These are phyloP conservation scores for Cladobotryum mycophilum DNA, from an alignment of 2,329 filamentous ascomycete genomes.

Conservation along the genomic window DNA sequence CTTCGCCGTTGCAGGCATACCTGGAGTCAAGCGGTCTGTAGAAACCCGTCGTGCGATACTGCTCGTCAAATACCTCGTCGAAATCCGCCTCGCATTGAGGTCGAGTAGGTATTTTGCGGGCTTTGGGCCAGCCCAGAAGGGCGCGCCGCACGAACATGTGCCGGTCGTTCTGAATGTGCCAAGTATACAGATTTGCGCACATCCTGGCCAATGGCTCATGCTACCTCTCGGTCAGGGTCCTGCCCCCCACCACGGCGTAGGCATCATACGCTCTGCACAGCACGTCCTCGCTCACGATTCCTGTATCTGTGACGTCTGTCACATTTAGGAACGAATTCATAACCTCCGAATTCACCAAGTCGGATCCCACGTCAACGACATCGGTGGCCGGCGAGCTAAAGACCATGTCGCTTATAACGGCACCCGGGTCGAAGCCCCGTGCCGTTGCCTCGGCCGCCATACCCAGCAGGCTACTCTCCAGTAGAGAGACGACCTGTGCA, in stretches of 20 bases:
- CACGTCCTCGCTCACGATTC: conserved; percentile 16
- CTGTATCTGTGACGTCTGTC: conserved; percentile 14
- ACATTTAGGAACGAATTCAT: conserved; percentile 18
- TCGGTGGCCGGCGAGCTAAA: conserved; percentile 17
- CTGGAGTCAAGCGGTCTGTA: conserved; percentile 14
- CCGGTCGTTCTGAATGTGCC: conserved; percentile 27
- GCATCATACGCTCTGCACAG: conserved; percentile 16
- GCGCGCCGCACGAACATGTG: conserved; percentile 27
- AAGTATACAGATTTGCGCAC: conserved; percentile 25
- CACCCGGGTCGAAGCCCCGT: conserved; percentile 15
- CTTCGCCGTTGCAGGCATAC: conserved; percentile 15
- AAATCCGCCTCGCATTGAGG: conserved; percentile 23
- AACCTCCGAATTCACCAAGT: conserved; percentile 17
- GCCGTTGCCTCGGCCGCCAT: conserved; percentile 15
- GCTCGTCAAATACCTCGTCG: conserved; percentile 24
- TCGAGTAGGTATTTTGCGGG: conserved; percentile 19
- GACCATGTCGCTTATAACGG: conserved; percentile 17
- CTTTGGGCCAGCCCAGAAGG: conserved; percentile 23
- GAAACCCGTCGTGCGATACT: conserved; percentile 22
- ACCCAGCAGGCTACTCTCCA: conserved; percentile 17
- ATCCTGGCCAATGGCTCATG: conserved; percentile 26
- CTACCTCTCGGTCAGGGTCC: conserved; percentile 26
- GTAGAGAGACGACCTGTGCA: conserved; percentile 14
- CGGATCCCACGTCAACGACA: conserved; percentile 17
- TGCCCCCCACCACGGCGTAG: conserved; percentile 18